These are phyloP conservation scores for Boechera retrofracta DNA, from an alignment of 345 rosid genomes.

Conservation along the genomic window DNA sequence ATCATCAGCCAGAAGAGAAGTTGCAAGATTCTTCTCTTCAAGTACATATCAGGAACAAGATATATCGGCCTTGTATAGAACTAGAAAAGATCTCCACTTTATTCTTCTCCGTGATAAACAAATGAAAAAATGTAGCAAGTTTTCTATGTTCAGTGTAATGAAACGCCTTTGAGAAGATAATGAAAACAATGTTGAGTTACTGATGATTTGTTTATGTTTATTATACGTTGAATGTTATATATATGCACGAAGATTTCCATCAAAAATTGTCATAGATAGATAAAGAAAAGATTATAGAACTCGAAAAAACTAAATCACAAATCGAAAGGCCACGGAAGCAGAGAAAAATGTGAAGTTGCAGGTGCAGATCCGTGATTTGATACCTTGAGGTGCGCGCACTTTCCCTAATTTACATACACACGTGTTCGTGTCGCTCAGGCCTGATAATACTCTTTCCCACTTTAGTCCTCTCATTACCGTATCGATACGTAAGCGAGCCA, in stretches of 20 bases:
- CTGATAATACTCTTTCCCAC: not conserved
- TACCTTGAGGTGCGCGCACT: slow-evolving; percentile 29
- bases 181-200: slow-evolving; percentile 2
- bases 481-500: slow-evolving; percentile 15
- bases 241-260: not conserved
- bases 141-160: slow-evolving; percentile 3
- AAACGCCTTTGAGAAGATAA: not conserved
- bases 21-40: slow-evolving; percentile 12
- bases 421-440: slow-evolving; percentile 23
- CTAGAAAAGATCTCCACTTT: slow-evolving; percentile 21
- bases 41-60: slow-evolving; percentile 32
- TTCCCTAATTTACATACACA: slow-evolving; percentile 2
- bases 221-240: not conserved
- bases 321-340: slow-evolving; percentile 9
- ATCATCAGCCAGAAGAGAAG: slow-evolving; percentile 32
- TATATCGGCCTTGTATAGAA: slow-evolving; percentile 34
- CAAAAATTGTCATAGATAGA: not conserved
- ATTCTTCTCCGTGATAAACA: slow-evolving; percentile 13
- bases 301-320: not conserved
- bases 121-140: slow-evolving; percentile 13
- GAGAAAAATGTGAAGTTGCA: slow-evolving; percentile 30
- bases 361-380: slow-evolving; percentile 41
- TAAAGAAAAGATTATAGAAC: not conserved
- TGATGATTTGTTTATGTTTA: not conserved
- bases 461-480: slow-evolving; percentile 11